A percentile compares a stretch with the other conserved stretches of the same genome.
Conservation (phyloP, 2,329 filamentous ascomycete species). For the Neonectria magnoliae region DNA sequence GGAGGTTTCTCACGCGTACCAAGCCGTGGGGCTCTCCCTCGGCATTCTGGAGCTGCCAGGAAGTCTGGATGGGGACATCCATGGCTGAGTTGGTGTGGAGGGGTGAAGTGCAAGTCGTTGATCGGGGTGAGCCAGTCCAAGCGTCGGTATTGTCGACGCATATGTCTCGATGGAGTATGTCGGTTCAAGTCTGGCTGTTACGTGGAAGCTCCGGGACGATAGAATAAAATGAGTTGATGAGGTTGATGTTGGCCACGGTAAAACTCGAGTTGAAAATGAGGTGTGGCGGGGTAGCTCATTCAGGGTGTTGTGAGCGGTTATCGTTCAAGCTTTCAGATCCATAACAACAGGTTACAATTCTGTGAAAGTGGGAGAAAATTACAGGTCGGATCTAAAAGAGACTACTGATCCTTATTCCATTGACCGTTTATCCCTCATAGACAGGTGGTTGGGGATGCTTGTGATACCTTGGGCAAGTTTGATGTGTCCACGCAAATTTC, state of each 20-base stretch:
- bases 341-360: background rate
- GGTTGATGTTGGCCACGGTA: background rate
- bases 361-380: background rate
- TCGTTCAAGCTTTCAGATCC: no score
- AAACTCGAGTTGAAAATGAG: background rate
- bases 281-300: background rate
- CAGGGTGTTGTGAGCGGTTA: background rate
- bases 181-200: background rate
- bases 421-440: background rate
- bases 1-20: slow-evolving; percentile 71
- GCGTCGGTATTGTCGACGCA: no score
- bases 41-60: slow-evolving; percentile 37
- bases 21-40: slow-evolving; percentile 51
- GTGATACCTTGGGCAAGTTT: no score
- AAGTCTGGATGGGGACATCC: slow-evolving; percentile 35
- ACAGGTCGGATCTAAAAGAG: background rate
- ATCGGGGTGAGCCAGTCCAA: background rate
- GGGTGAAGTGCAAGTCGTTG: background rate
- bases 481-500: background rate
- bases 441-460: background rate
- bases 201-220: background rate
- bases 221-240: background rate
- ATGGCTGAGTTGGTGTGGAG: slow-evolving; percentile 21
- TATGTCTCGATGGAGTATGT: no score
- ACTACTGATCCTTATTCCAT: background rate